Evolutionary conservation across 331 rosid genomes (phyloP), one percentile per base, ranked within the genome.

Genomic region (Malus hybrid): DNA sequence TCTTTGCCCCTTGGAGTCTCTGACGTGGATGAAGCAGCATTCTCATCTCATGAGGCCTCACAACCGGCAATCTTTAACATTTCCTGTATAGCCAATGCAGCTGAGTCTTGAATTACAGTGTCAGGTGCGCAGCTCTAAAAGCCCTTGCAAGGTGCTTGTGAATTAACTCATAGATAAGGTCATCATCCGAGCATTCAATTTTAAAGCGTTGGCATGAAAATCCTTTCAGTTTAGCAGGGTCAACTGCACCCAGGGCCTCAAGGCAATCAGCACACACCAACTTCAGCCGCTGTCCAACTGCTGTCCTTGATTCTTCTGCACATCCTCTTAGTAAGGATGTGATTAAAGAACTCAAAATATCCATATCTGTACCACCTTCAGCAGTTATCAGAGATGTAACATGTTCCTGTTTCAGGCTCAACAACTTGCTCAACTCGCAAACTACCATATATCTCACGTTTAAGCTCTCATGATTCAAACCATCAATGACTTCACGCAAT

Each of bases 51-150:
- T 36, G 99, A 92, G 70, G 93, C 96, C 83, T 86, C 90, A 85
- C 97, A 94, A 73, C 99, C 99, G 53, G 97, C 97, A 84, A 94
- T 87, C 86, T 92, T 94, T 68, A 94, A 92, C 82, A 94, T 83
- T 88, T 94, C 99, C 78, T 90, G 99, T 86, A 94, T 94, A 76
- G 99, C 97, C 83, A 94, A 85, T 81, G 96, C 97, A 68, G 97
- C 99, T 69, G 99, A 94, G 78, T 92, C 99, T 90, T 94, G 99
- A 82, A 92, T 84, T 61, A 90, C 78, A 68, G 99, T 94, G 84
- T 94, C 96, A 44, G 97, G 92, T 74, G n/a, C n/a, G 99, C 97
- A 68, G 99, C 92, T 83, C 99, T 89, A 80, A 92, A 94, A 71
- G 97, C 97, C 82, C 97, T 91, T 52, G 92, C 97, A 57, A 92